Base-by-base conservation (phyloP, 805 yeast species). In the Ogataea nakhonphanomensis region DNA sequence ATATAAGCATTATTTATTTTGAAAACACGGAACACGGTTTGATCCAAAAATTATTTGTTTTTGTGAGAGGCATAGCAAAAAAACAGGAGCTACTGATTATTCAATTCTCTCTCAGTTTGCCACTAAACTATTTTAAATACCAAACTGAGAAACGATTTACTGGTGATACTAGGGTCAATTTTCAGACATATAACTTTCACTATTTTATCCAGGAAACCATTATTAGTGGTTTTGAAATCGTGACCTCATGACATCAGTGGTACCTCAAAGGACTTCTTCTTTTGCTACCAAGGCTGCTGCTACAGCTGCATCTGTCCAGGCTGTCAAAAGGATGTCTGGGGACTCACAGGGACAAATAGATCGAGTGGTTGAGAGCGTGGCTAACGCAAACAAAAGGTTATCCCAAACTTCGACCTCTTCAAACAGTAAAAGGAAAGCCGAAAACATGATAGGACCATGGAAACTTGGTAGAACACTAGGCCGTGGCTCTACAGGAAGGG, bases 401-500 rank as follows among this genome's bases (percentile, higher is more conserved):
- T 60, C 66, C 5, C 61, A 58, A 56, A 53, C 80, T 57, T 62
- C 81, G 65, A 57, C 63, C 5, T 49, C 50, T 10, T 60, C 65
- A 4, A 46, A 52, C 23, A 53, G 56, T 30, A 65, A 64, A 46
- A 43, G 66, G 11, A 63, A 62, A 39, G 61, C 65, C 3, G 67
- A 65, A 44, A 65, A 64, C 43, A 53, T 57, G 44, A 82, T 85
- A 17, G 95, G 95, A 1, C 95, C 95, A 11, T 85, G 95, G 95
- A 74, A 74, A 50, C 66, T 85, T 39, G 93, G 93, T 13, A 78
- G 79, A 54, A 82, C 91, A 4, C 62, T 85, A 37, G 95, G 95
- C 3, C 73, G 84, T 51, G 95, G 95, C 12, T 85, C 93, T 35
- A 83, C 93, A 0, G 91, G 91, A 3, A 70, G 90, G 39, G 95